These are phyloP conservation scores for Tolypocladium ophioglossoides DNA, from an alignment of 2,329 filamentous ascomycete genomes.

Conservation along the genomic window DNA sequence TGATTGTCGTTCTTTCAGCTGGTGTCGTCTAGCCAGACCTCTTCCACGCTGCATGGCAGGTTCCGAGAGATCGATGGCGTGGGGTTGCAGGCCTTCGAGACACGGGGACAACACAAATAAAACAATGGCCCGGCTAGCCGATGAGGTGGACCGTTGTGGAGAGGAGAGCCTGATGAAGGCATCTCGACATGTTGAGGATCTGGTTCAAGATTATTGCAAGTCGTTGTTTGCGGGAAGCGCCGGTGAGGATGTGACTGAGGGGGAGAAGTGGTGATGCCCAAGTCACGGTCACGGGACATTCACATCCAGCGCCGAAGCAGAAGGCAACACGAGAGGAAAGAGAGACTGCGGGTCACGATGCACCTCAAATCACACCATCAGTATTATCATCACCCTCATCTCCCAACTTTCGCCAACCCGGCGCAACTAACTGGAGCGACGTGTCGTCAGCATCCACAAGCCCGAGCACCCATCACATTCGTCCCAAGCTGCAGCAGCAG, in stretches of 20 bases:
- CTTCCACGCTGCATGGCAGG: constrained; percentile 7
- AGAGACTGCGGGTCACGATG: neutral
- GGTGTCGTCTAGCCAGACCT: constrained; percentile 3
- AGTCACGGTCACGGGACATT: neutral
- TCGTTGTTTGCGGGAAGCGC: neutral
- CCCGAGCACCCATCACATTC: neutral
- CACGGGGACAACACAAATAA: neutral
- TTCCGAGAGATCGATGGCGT: neutral
- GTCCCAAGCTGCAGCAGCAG: neutral
- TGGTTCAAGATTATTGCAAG: neutral
- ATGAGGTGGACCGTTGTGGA: neutral
- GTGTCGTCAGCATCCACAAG: neutral
- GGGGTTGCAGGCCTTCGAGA: neutral
- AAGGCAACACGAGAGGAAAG: neutral
- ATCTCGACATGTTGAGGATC: neutral
- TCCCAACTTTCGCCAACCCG: neutral
- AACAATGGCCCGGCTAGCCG: neutral
- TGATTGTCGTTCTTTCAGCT: constrained; percentile 7
- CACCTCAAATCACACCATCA: neutral
- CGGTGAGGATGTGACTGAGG: neutral
- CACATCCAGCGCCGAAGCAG: neutral
- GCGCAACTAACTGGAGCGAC: neutral
- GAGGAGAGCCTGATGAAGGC: neutral
- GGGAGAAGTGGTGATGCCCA: neutral
- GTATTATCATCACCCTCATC: no score